phyloP scores from a whole-genome alignment of 2,329 filamentous ascomycete genomes.

The Ambrosiella cleistominuta region DNA sequence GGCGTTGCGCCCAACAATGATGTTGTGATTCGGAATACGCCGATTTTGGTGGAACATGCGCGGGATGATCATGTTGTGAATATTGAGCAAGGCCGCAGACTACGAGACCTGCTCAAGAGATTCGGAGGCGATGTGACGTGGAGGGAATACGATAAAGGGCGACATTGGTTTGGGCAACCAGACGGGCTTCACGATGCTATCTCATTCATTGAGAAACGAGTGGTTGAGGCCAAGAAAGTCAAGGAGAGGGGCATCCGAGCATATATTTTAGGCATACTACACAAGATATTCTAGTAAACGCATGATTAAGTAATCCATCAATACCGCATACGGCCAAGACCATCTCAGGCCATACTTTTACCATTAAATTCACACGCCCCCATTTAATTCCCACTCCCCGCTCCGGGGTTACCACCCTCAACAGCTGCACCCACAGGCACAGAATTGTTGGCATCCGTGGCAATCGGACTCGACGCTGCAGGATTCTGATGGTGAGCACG shows the following conservation, averaged over 20 bases:
- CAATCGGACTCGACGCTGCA: neutral
- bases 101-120: neutral
- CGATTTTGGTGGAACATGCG: neutral
- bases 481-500: neutral
- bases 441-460: too few species aligned
- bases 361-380: too few species aligned
- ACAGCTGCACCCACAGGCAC: too few species aligned
- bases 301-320: neutral
- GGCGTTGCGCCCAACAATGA: neutral
- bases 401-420: too few species aligned
- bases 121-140: neutral
- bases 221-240: neutral
- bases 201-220: neutral
- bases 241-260: neutral
- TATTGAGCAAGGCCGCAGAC: neutral
- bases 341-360: too few species aligned
- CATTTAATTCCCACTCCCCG: too few species aligned
- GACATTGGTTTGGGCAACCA: conserved; percentile 1
- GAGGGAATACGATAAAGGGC: neutral
- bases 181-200: neutral
- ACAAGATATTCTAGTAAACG: neutral
- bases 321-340: too few species aligned
- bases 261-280: neutral
- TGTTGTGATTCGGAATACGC: neutral
- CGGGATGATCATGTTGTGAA: conserved; percentile 1